These are phyloP conservation scores for Eucalyptus caleyi DNA, from an alignment of 345 rosid genomes.

Conservation along the genomic window DNA sequence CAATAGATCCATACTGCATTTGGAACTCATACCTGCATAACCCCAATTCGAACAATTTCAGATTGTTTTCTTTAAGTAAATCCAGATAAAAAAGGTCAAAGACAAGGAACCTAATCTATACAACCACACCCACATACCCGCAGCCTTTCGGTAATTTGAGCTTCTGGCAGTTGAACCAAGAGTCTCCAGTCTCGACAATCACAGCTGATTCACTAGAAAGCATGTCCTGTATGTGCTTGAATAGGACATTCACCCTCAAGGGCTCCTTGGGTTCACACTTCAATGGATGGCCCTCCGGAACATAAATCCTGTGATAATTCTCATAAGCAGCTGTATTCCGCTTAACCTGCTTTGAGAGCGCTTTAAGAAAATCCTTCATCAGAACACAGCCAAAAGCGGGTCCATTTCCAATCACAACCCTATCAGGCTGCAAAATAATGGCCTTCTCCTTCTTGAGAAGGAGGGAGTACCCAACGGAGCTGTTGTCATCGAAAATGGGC, in stretches of 20 bases:
- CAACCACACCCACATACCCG: conserved; percentile 28
- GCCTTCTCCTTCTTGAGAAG: conserved; percentile 86
- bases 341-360: conserved; percentile 42
- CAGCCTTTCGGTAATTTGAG: conserved; percentile 61
- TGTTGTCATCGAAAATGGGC: conserved; percentile 67
- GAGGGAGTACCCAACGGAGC: conserved; percentile 74
- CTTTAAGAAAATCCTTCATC: conserved; percentile 68
- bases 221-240: conserved; percentile 62
- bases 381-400: conserved; percentile 68
- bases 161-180: conserved; percentile 86
- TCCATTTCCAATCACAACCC: conserved; percentile 53
- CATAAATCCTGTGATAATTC: conserved; percentile 65
- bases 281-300: conserved; percentile 46
- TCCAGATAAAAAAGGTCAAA: not conserved
- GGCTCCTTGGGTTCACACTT: conserved; percentile 42
- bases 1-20: conserved; percentile 85
- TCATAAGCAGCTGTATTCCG: conserved; percentile 42
- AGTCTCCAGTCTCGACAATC: conserved; percentile 82
- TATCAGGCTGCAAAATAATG: conserved; percentile 56
- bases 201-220: conserved; percentile 59
- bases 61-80: not conserved
- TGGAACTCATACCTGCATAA: conserved; percentile 64
- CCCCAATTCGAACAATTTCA: not conserved
- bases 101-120: not conserved
- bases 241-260: conserved; percentile 60